Evolutionary conservation across 176 grass and related monocot species (phyloP).

Genomic region (Metroxylon sagu): DNA sequence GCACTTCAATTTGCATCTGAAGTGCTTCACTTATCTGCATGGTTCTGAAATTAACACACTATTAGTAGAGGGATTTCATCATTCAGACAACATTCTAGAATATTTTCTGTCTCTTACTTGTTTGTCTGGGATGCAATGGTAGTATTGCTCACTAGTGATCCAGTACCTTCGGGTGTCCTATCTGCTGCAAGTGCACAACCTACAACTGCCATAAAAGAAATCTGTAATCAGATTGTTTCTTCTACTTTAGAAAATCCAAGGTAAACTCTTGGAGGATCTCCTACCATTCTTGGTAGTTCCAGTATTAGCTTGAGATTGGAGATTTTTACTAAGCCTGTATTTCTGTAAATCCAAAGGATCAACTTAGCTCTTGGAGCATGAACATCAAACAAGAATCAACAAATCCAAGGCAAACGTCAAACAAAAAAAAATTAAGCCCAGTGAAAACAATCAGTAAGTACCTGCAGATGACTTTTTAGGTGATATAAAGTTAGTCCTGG

Average conservation of each 20-base stretch:
- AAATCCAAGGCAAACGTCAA: no score
- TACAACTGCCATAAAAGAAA: conserved; percentile 23
- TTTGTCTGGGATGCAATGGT: conserved; percentile 29
- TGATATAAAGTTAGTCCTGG: conserved; percentile 86
- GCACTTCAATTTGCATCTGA: conserved; percentile 98
- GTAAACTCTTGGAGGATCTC: conserved; percentile 4
- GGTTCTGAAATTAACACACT: conserved; percentile 26
- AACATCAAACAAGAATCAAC: no score
- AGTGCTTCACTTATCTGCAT: conserved; percentile 74
- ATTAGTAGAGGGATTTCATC: no score
- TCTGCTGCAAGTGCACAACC: conserved; percentile 28
- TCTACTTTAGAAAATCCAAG: not conserved
- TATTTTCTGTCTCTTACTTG: conserved; percentile 38
- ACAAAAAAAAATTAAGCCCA: no score
- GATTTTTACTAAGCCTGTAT: conserved; percentile 80
- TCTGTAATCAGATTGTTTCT: not conserved
- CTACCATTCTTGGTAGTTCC: conserved; percentile 47
- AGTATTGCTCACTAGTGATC: conserved; percentile 29
- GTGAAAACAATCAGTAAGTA: conserved; percentile 7
- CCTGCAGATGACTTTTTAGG: conserved; percentile 98
- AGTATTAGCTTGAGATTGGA: conserved; percentile 47
- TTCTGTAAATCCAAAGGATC: conserved; percentile 44
- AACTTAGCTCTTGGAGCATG: conserved; percentile 12
- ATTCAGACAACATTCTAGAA: no score
- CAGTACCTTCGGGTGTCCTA: conserved; percentile 41